Percentiles rank a stretch among this genome's conserved stretches.
These are phyloP conservation scores for Talaromyces atroroseus DNA, from an alignment of 2,329 filamentous ascomycete species.

Conservation along the genomic window DNA sequence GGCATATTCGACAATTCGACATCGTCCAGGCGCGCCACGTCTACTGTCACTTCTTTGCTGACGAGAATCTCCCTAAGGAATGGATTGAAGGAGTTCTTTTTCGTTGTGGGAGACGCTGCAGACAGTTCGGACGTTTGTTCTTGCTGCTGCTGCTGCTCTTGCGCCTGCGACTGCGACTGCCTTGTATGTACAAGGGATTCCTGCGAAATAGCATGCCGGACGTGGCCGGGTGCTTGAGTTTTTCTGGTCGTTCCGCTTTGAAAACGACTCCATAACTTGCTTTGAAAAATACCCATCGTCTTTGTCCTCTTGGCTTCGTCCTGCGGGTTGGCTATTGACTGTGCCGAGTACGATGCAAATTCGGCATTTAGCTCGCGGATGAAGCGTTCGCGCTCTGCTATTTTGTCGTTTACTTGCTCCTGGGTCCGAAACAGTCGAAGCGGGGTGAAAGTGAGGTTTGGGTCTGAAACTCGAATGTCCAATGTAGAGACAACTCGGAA, in stretches of 20 bases:
- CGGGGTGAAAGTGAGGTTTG: constrained; percentile 55
- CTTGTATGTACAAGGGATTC: constrained; percentile 6
- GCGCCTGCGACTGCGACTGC: not conserved
- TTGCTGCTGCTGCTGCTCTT: not conserved
- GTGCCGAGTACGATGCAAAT: constrained; percentile 11
- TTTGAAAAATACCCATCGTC: not conserved
- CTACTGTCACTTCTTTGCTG: constrained; percentile 11
- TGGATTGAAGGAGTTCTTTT: not conserved
- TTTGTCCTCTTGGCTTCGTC: not conserved
- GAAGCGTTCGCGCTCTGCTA: constrained; percentile 55
- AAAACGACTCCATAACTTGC: constrained; percentile 1
- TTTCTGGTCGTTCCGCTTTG: not conserved
- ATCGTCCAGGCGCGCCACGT: constrained; percentile 10
- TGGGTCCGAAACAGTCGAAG: constrained; percentile 61
- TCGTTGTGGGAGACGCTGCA: not conserved
- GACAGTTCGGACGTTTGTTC: not conserved
- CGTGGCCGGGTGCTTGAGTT: not conserved
- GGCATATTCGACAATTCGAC: constrained; percentile 3
- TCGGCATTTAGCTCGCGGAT: constrained; percentile 10
- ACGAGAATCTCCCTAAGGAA: constrained; percentile 9
- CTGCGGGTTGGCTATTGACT: constrained; percentile 5
- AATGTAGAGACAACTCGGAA: constrained; percentile 60
- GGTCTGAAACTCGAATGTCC: constrained; percentile 48
- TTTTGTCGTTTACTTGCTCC: constrained; percentile 56
- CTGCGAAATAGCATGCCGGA: not conserved